phyloP scores from a whole-genome alignment of 371 early-diverging fungal species.

The Actinomortierella wolfii region DNA sequence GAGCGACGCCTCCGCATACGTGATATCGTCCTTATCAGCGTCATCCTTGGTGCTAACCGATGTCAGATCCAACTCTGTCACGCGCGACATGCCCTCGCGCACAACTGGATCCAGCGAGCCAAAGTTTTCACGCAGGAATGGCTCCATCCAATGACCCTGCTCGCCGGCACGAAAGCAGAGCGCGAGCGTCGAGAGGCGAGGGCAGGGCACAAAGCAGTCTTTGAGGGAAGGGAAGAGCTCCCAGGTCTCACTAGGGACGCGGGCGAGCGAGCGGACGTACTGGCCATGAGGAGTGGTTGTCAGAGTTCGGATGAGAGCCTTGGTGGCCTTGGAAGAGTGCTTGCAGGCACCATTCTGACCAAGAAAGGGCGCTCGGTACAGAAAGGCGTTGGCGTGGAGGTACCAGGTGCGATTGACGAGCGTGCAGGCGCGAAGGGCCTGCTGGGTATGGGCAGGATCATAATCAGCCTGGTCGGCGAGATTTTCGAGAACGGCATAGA shows the following conservation, averaged over 20 bases:
- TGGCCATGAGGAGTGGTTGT: constrained; percentile 33
- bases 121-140: constrained; percentile 34
- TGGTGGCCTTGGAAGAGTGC: constrained; percentile 12
- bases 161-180: constrained; percentile 44
- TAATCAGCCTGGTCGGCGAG: constrained; percentile 41
- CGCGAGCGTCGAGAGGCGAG: constrained; percentile 30
- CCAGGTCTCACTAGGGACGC: constrained; percentile 44
- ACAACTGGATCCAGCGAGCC: constrained; percentile 16
- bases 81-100: constrained; percentile 24
- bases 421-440: constrained; percentile 39
- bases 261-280: constrained; percentile 42
- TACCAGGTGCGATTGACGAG: constrained; percentile 44
- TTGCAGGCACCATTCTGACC: constrained; percentile 23
- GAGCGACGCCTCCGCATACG: constrained; percentile 37
- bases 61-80: constrained; percentile 40
- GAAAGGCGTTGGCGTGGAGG: constrained; percentile 41
- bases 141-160: constrained; percentile 33
- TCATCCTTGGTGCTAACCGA: constrained; percentile 23
- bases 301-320: constrained; percentile 34
- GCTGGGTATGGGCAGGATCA: constrained; percentile 28
- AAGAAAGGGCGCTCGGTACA: constrained; percentile 39
- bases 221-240: constrained; percentile 38
- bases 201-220: constrained; percentile 25
- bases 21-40: constrained; percentile 28
- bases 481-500: constrained; percentile 42